phyloP scores from a whole-genome alignment of 306 rosid genomes.

The Rubus parviflorus region DNA sequence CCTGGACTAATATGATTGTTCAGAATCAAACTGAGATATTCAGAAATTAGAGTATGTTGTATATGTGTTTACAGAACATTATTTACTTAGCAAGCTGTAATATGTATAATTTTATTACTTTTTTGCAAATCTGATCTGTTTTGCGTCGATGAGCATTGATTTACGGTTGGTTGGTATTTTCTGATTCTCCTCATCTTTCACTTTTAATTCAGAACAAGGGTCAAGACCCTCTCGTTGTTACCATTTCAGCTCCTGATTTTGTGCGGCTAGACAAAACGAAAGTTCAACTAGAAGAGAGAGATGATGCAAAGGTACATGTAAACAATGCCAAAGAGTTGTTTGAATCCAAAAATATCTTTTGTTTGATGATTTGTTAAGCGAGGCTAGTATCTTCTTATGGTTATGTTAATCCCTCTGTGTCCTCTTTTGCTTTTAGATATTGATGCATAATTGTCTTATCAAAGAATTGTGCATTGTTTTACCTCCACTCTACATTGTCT shows the following conservation, averaged over 20 bases:
- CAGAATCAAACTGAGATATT: not conserved
- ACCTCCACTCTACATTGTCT: not conserved
- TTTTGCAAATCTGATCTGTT: not conserved
- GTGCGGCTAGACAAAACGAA: conserved; percentile 31
- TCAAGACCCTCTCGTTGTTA: conserved; percentile 26
- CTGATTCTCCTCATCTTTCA: conserved; percentile 49
- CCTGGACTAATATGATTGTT: no score
- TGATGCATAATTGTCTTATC: not conserved
- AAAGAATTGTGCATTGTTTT: not conserved
- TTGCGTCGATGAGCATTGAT: not conserved
- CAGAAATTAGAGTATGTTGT: not conserved
- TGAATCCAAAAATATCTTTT: not conserved
- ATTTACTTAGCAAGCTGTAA: not conserved
- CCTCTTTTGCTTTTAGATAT: not conserved
- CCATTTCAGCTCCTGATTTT: conserved; percentile 47
- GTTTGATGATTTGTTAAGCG: no score
- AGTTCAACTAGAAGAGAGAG: conserved; percentile 32
- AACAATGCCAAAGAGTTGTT: not conserved
- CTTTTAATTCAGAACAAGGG: conserved; percentile 56
- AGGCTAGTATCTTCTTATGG: not conserved
- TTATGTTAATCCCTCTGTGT: not conserved
- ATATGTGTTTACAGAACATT: not conserved
- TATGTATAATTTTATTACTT: not conserved
- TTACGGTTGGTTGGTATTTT: not conserved
- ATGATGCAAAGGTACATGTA: conserved; percentile 36